Evolutionary conservation across 257 asterid species (phyloP), one percentile per base, ranked within the genome.

Genomic region (Solanum corneliomulleri): DNA sequence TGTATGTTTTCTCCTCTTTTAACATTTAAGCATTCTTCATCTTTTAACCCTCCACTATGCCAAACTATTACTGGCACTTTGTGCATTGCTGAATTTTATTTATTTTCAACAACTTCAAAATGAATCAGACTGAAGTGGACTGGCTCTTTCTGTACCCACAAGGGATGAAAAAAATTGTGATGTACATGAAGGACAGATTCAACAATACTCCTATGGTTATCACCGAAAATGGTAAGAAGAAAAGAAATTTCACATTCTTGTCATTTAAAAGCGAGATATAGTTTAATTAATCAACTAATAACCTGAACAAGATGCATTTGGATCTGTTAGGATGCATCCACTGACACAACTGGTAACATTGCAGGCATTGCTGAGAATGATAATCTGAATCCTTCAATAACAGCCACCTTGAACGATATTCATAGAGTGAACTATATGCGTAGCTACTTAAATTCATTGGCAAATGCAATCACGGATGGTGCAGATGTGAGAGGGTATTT

Each of bases 401-500:
- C 13, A 13, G 86, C 86, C 64, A 77, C 86, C 87, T 81, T 87
- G 25, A 25, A 88, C 21, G 95, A 94, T 83, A 45, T 68, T 75
- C 83, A 88, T 78, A 89, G 97, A 90, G 94, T 93, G 58, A 91
- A 92, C 83, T 93, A 86, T 88, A 87, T 93, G 91, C 87, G 71
- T 33, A 77, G 87, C 88, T 91, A 92, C 83, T 89, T 91, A 84
- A 91, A 89, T 64, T 88, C 91, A 25, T 25, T 92, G 85, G 90
- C 89, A 70, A 84, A 29, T 16, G 96, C 97, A 66, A 92, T 62
- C 92, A 93, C 92, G 90, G 90, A 94, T 18, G 98, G 98, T 88
- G 94, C 95, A 21, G 93, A 94, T 81, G 94, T 95, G 41, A 91
- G 95, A 85, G 98, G 97, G 72, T 94, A 93, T 83, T 93, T 94